Base-by-base conservation (phyloP, 2,329 filamentous ascomycete species). In the Cordyceps sp. region DNA sequence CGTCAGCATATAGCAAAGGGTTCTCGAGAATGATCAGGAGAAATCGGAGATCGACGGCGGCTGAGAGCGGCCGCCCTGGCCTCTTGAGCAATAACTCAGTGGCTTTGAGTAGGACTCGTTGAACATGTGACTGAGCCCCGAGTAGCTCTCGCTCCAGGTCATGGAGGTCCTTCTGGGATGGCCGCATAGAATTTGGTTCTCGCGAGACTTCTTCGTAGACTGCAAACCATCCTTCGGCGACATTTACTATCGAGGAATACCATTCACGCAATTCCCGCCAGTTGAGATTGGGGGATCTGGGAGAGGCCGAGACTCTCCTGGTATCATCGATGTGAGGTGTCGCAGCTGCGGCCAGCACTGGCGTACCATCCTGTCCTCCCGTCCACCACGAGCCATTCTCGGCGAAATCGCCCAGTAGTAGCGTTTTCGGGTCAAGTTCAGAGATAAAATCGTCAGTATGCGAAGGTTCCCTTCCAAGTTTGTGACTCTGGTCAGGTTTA, bases 311-410 rank as follows among this genome's bases (percentile, higher is more conserved):
- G 33, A 35, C 26, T 37, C 45, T 25, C n/a, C 15, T 21, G 8
- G 29, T 6, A n/a, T 17, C 17, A 2, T 36, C 35, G 6, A 16
- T 6, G 10, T 29, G 29, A 15, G 16, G 15, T 17, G 35, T 8
- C 17, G 32, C 12, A 17, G 25, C 8, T 10, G 26, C 17, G 20
- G 29, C 10, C 15, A 20, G n/a, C 3, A 19, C 19, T 16, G 15
- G 10, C 18, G 35, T 29, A 15, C 58, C 52, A 23, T 61, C 50
- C 44, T 67, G 61, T 30, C 65, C 65, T 2, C 77, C 79, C 29
- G 77, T 75, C 80, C 81, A 88, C 82, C 80, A 88, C 7, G 69
- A 70, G 3, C 79, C 81, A 46, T 90, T 90, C 47, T 90, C 82
- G 1, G 76, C 78, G 41, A 86, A 64, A 44, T 86, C 72, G 3